Percentiles rank a stretch among this genome's conserved stretches.
Evolutionary conservation across 2,329 filamentous ascomycete genomes (phyloP).

Genomic region (Mycosphaerella sp.): DNA sequence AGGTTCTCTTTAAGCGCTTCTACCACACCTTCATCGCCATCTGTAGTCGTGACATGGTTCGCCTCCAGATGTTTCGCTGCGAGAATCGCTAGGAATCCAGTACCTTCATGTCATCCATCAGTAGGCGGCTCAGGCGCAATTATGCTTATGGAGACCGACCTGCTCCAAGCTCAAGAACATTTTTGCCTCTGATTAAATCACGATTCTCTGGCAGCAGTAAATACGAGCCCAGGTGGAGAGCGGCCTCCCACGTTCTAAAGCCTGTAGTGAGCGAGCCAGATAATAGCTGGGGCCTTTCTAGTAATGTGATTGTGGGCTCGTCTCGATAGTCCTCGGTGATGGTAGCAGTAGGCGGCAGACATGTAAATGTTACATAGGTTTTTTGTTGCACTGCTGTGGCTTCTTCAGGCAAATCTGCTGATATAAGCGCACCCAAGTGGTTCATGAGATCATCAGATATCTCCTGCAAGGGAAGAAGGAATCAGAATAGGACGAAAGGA

Average conservation of each 20-base stretch:
- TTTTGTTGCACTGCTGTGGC: slow-evolving; percentile 62
- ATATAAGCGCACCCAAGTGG: slow-evolving; percentile 59
- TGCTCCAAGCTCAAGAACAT: slow-evolving; percentile 65
- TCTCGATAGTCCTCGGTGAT: slow-evolving; percentile 14
- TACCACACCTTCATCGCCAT: slow-evolving; percentile 67
- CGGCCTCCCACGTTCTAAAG: slow-evolving; percentile 74
- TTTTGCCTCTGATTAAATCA: slow-evolving; percentile 47
- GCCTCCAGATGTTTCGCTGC: slow-evolving; percentile 62
- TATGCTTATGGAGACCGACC: slow-evolving; percentile 28
- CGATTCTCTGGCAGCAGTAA: slow-evolving; percentile 49
- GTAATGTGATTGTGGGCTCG: slow-evolving; percentile 49
- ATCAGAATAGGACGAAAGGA: slow-evolving; percentile 24
- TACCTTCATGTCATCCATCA: slow-evolving; percentile 39
- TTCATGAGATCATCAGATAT: slow-evolving; percentile 75
- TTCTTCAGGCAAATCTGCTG: slow-evolving; percentile 58
- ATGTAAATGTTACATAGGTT: slow-evolving; percentile 66
- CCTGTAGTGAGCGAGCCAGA: slow-evolving; percentile 68
- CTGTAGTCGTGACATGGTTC: slow-evolving; percentile 58
- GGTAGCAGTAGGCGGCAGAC: slow-evolving; percentile 23
- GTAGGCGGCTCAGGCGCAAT: neutral
- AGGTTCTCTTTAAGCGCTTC: slow-evolving; percentile 61
- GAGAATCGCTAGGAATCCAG: slow-evolving; percentile 67
- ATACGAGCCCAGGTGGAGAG: slow-evolving; percentile 65
- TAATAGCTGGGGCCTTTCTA: slow-evolving; percentile 63
- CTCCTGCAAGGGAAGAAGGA: slow-evolving; percentile 50